Evolutionary conservation across 768 basidiomycete species (phyloP).

Genomic region (Kwoniella newhampshirensis): DNA sequence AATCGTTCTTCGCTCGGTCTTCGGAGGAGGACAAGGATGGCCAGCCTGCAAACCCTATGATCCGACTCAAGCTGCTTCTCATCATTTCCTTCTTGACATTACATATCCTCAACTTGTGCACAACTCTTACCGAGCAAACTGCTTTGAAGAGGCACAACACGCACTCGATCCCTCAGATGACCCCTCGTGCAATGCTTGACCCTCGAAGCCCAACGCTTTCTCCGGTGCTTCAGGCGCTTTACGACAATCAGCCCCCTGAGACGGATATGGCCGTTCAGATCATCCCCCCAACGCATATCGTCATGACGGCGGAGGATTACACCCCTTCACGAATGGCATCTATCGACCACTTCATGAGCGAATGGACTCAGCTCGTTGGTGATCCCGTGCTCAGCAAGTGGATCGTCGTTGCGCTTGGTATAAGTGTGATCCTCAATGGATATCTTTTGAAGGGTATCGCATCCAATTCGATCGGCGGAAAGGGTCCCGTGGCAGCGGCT

Average conservation of each 20-base stretch:
- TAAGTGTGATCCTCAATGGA: conserved; percentile 86
- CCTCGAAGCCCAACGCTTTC: conserved; percentile 65
- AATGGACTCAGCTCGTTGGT: conserved; percentile 86
- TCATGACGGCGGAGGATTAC: conserved; percentile 35
- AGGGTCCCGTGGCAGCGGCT: conserved; percentile 55
- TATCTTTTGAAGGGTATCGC: conserved; percentile 75
- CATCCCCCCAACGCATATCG: conserved; percentile 41
- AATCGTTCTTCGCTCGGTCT: conserved; percentile 10
- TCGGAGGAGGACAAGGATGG: conserved; percentile 47
- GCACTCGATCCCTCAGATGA: conserved; percentile 36
- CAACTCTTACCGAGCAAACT: conserved; percentile 76
- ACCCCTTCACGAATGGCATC: conserved; percentile 56
- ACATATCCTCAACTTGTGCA: conserved; percentile 88
- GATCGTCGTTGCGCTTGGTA: conserved; percentile 82
- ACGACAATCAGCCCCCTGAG: conserved; percentile 51
- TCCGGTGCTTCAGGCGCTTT: conserved; percentile 63
- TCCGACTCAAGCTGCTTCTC: conserved; percentile 82
- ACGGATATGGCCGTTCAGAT: conserved; percentile 45
- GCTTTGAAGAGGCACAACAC: conserved; percentile 58
- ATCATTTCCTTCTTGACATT: conserved; percentile 87
- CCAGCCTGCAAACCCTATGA: conserved; percentile 73
- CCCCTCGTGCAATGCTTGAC: conserved; percentile 59
- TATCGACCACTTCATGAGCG: conserved; percentile 81
- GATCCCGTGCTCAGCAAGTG: conserved; percentile 93
- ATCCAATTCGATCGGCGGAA: conserved; percentile 53